Evolutionary conservation across 345 rosid species (phyloP), one percentile per base, ranked within the genome.

Genomic region (Dovyalis caffra): DNA sequence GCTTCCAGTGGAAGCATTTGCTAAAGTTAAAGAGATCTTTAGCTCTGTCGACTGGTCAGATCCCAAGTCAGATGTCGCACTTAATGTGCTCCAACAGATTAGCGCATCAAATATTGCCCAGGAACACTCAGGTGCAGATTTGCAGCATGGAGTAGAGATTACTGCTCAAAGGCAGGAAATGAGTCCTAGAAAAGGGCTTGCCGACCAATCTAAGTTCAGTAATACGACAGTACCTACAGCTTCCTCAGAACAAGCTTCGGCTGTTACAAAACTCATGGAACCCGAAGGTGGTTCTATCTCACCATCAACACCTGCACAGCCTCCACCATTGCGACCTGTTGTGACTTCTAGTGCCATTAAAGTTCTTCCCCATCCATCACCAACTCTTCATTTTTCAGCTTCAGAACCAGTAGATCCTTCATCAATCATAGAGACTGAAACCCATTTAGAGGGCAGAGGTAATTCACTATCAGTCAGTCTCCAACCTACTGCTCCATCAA

Each of bases 1-100:
- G 72, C 94, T 95, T 80, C 94, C 97, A 1, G 73, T 89, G 68
- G 99, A 92, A 86, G 97, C 91, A 77, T 92, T 95, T 86, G 85
- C 92, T 71, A 92, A 89, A 84, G 99, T 95, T 82, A 94, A 90
- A 35, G 99, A 95, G 80, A 84, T 95, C 56, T 95, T 95, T 81
- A 92, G 84, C 83, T 85, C 86, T 23, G 92, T 86, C 60, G 99
- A 92, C 77, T 95, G 99, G 95, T 80, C 72, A 79, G 88, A 88
- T 79, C 88, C 88, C 37, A 78, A 77, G 51, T 77, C 95, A 65
- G 99, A 90, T 83, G 91, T 81, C 73, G 94, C 93, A 73, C 82
- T 84, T 64, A 87, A 87, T 82, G 81, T 90, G 85, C 90, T 95
- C 83, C 97, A 91, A 80, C 92, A 92, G 62, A 76, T 90, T 43